Conservation (phyloP, 257 asterid genomes). For the Mentha longifolia region DNA sequence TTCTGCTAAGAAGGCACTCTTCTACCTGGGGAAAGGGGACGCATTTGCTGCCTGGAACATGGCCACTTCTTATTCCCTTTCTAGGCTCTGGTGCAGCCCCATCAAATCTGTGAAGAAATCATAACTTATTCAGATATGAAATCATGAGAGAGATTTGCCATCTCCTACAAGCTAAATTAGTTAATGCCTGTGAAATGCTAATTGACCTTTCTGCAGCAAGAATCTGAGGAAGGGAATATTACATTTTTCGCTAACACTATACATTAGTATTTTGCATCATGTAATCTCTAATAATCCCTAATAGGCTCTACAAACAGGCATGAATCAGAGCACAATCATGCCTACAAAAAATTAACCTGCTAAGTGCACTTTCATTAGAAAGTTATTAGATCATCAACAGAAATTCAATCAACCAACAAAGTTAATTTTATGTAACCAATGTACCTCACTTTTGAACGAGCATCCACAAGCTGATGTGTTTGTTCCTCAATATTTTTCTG, state of each 20-base stretch:
- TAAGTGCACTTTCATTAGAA: neutral
- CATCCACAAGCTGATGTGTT: slow-evolving; percentile 62
- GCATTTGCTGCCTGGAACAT: slow-evolving; percentile 95
- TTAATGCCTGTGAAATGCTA: neutral
- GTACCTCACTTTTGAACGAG: slow-evolving; percentile 70
- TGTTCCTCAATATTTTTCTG: slow-evolving; percentile 56
- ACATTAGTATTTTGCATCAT: neutral
- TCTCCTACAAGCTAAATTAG: neutral
- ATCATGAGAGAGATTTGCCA: neutral
- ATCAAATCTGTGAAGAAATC: slow-evolving; percentile 59
- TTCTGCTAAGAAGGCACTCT: neutral
- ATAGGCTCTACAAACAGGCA: neutral
- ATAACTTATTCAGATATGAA: neutral
- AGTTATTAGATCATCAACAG: slow-evolving; percentile 9
- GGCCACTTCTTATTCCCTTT: slow-evolving; percentile 92
- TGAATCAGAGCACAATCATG: neutral
- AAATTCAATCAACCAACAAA: slow-evolving; percentile 13
- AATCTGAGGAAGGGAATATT: neutral
- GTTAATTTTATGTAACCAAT: slow-evolving; percentile 8
- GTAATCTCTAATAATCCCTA: neutral
- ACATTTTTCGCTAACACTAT: neutral
- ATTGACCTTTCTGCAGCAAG: neutral
- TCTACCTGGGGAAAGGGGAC: slow-evolving; percentile 87
- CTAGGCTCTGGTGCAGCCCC: slow-evolving; percentile 98
- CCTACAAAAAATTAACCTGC: neutral